Evolutionary conservation across 164 flowering plant genomes (phyloP).

Genomic region (Vitis riparia): DNA sequence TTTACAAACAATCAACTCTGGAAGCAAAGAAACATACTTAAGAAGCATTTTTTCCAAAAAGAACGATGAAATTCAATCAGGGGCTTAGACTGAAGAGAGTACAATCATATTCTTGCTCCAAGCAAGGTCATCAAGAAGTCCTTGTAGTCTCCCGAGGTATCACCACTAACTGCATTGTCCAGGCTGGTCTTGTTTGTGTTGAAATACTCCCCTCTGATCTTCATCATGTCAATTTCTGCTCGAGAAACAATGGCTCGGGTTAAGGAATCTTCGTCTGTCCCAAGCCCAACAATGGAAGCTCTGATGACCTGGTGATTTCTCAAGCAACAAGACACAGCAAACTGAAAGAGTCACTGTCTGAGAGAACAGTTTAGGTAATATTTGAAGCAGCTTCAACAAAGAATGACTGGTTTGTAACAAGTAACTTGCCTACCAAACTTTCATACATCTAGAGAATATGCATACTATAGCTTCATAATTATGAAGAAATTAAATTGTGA

Average conservation of each 20-base stretch:
- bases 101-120: constrained; percentile 43
- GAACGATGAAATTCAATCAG: background rate
- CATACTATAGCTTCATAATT: no score
- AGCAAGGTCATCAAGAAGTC: constrained; percentile 72
- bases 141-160: constrained; percentile 80
- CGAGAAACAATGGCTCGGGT: constrained; percentile 68
- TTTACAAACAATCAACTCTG: no score
- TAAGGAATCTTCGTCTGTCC: constrained; percentile 76
- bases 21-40: background rate
- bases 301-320: constrained; percentile 47
- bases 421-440: no score
- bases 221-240: constrained; percentile 72
- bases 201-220: constrained; percentile 49
- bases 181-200: constrained; percentile 46
- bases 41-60: background rate
- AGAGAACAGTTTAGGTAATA: no score
- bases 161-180: constrained; percentile 61
- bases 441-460: no score
- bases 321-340: background rate
- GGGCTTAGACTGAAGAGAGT: background rate
- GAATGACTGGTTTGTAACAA: no score
- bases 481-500: no score
- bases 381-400: no score
- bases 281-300: constrained; percentile 55
- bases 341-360: background rate